A percentile compares a stretch with the other conserved stretches of the same genome.
These are phyloP conservation scores for Boletus sp. DNA, from an alignment of 768 basidiomycete genomes.

Conservation along the genomic window DNA sequence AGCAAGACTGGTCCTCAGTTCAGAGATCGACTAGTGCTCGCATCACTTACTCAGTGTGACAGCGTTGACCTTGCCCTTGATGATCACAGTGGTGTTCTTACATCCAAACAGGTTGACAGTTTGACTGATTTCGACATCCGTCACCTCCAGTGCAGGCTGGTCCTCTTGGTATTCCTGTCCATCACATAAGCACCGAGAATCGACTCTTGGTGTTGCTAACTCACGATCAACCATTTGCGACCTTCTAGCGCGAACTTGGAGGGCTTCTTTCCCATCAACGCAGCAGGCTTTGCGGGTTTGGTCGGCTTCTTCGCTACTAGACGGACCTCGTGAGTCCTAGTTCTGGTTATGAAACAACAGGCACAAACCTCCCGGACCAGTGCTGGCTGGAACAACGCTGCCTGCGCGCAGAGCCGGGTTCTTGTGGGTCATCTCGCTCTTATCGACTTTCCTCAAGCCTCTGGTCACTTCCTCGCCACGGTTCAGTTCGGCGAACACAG, in stretches of 20 bases:
- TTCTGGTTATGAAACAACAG: constrained; percentile 16
- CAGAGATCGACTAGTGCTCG: neutral
- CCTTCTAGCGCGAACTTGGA: constrained; percentile 86
- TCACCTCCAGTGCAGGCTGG: constrained; percentile 65
- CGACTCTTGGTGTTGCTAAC: constrained; percentile 20
- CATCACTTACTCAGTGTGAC: constrained; percentile 68
- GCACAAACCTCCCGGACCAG: constrained; percentile 32
- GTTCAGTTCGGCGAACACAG: constrained; percentile 90
- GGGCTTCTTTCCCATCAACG: constrained; percentile 87
- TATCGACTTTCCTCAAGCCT: constrained; percentile 88
- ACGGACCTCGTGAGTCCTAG: neutral
- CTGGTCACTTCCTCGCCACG: constrained; percentile 88
- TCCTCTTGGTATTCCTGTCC: constrained; percentile 89
- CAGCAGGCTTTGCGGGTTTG: constrained; percentile 81
- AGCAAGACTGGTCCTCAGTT: constrained; percentile 2
- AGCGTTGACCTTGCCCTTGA: constrained; percentile 95
- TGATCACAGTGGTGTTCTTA: constrained; percentile 76
- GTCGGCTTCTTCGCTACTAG: constrained; percentile 58
- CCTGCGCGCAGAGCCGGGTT: constrained; percentile 78
- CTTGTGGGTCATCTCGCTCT: constrained; percentile 98
- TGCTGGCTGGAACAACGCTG: constrained; percentile 46
- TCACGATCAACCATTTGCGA: constrained; percentile 89
- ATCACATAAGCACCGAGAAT: constrained; percentile 1
- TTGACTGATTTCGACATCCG: constrained; percentile 75
- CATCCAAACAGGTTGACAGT: constrained; percentile 87